Evolutionary conservation across 2,329 filamentous ascomycete genomes (phyloP), one percentile per base, ranked within the genome.

Genomic region (Aphanocladium album): DNA sequence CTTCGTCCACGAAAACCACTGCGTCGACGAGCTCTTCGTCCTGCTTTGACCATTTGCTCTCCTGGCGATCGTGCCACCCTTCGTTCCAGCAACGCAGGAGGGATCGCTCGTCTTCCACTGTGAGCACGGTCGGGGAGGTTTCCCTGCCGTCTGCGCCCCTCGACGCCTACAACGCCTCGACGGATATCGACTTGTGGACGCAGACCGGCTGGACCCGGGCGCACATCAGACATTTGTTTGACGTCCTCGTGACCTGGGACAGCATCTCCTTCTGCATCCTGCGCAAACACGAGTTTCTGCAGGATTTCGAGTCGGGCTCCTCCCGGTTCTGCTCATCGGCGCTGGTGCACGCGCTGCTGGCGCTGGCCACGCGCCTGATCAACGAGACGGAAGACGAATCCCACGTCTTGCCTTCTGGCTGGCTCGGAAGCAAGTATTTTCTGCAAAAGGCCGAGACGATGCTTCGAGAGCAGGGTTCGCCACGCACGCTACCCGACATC

Each of bases 241-340:
- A 65, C 17, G 25, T 57, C 1, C 39, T 64, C 5, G 19, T 56
- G 2, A 57, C 49, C 3, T 64, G 60, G 60, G 64, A 65, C 33
- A 60, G 60, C 21, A 30, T 63, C 2, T 47, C 61, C n/a, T 63
- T 61, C 41, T 53, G 61, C 70, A 17, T 67, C 57, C 23, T 63
- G 64, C 11, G 58, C 54, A 7, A 69, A 66, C 41, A 65, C 62
- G 16, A 68, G 67, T 62, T 72, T 75, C 33, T 70, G 68, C 21
- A 74, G n/a, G 49, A 52, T 45, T 55, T 41, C 21, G 33, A 60
- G 11, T 23, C 19, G 8, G 63, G 62, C n/a, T 39, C 41, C 17
- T 35, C 11, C 2, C 58, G 55, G 5, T 64, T 60, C 39, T 63
- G 63, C 50, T 64, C 63, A 1, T 39, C 60, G 3, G 56, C 63